Evolutionary conservation across 2,329 filamentous ascomycete species (phyloP).

Genomic region (Pestalotiopsis sp.): DNA sequence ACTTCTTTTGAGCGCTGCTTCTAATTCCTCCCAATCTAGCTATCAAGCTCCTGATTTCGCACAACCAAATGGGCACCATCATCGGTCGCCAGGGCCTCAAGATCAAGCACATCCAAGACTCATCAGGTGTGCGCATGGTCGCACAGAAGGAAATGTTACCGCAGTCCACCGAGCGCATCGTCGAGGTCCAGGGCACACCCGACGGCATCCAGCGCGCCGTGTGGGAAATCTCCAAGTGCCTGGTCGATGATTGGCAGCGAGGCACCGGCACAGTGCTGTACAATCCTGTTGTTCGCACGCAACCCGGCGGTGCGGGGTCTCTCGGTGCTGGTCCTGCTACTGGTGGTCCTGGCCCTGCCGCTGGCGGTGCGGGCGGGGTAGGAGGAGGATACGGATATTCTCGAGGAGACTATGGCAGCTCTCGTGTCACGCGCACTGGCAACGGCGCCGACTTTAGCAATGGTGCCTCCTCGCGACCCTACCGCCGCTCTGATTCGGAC

Average conservation of each 20-base stretch:
- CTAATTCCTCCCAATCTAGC: slow-evolving; percentile 57
- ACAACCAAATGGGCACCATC: slow-evolving; percentile 99
- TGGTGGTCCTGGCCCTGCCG: slow-evolving; percentile 15
- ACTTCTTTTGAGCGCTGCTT: slow-evolving; percentile 10
- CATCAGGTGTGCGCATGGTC: slow-evolving; percentile 96
- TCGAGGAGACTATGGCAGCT: slow-evolving; percentile 60
- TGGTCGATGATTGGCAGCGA: slow-evolving; percentile 97
- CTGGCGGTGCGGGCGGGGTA: slow-evolving; percentile 46
- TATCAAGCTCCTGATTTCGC: slow-evolving; percentile 96
- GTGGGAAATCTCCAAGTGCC: slow-evolving; percentile 98
- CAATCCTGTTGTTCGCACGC: slow-evolving; percentile 91
- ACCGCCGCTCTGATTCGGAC: slow-evolving; percentile 84
- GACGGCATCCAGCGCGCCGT: slow-evolving; percentile 94
- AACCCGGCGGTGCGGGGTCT: slow-evolving; percentile 58
- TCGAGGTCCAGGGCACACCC: slow-evolving; percentile 93
- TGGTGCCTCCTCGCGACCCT: slow-evolving; percentile 62
- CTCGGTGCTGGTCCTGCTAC: slow-evolving; percentile 25
- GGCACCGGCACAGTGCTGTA: slow-evolving; percentile 97
- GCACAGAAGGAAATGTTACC: slow-evolving; percentile 99
- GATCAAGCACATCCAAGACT: slow-evolving; percentile 99
- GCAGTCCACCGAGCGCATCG: slow-evolving; percentile 96
- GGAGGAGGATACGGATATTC: slow-evolving; percentile 41
- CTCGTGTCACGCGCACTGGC: slow-evolving; percentile 89
- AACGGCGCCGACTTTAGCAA: slow-evolving; percentile 98
- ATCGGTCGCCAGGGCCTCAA: slow-evolving; percentile 95